These are phyloP conservation scores for Aspergillus niger DNA, from an alignment of 2,329 filamentous ascomycete species.

Conservation along the genomic window DNA sequence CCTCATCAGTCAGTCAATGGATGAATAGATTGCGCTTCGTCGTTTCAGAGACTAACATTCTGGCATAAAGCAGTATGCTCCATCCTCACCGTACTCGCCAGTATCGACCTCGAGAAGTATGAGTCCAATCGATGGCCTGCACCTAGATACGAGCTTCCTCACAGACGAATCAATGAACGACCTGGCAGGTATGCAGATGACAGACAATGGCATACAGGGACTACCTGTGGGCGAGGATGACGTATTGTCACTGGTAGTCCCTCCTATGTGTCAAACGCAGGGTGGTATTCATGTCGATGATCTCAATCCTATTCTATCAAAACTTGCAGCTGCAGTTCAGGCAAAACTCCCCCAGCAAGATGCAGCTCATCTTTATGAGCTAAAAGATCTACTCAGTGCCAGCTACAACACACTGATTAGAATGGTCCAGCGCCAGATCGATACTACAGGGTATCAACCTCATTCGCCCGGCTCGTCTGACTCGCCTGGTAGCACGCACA, in stretches of 20 bases:
- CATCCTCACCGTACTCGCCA: background rate
- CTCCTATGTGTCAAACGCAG: background rate
- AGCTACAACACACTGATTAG: background rate
- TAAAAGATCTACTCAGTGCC: background rate
- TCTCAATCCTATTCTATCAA: background rate
- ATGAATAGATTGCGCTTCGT: background rate
- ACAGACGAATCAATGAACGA: background rate
- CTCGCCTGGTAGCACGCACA: background rate
- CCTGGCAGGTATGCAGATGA: background rate
- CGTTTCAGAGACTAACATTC: background rate
- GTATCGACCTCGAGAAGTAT: constrained; percentile 5
- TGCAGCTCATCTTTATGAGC: background rate
- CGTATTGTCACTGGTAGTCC: background rate
- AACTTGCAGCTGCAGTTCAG: background rate
- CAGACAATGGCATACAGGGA: background rate
- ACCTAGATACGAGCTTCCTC: background rate
- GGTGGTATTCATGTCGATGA: background rate
- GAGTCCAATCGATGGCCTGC: background rate
- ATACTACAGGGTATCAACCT: background rate
- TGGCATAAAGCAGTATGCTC: background rate
- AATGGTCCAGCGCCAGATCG: constrained; percentile 10
- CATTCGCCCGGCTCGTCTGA: background rate
- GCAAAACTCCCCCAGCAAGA: background rate
- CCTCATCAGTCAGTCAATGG: background rate
- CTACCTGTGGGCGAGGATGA: background rate